These are phyloP conservation scores for Nicotiana benthamiana DNA, from an alignment of 257 asterid species.

Conservation along the genomic window DNA sequence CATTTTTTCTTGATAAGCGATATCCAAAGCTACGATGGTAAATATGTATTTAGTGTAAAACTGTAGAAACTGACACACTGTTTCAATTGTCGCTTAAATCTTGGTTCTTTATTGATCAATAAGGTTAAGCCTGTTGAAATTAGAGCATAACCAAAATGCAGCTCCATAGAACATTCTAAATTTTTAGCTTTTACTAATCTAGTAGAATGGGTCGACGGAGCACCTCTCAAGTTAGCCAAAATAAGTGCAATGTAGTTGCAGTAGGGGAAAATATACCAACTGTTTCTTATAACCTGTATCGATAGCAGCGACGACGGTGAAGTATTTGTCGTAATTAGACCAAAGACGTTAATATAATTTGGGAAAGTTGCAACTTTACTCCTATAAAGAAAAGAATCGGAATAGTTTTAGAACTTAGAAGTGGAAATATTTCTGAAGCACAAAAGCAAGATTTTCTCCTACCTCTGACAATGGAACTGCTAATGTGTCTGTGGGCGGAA, in stretches of 20 bases:
- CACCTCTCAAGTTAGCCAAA: not conserved
- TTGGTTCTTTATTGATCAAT: not conserved
- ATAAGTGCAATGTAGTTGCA: constrained; percentile 1
- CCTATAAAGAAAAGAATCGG: too few relatives aligned
- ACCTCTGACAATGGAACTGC: not conserved
- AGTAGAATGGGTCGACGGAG: not conserved
- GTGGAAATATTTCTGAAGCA: not conserved
- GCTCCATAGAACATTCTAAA: too few relatives aligned
- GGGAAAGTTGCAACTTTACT: not conserved
- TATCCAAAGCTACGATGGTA: not conserved
- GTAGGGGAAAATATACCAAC: not conserved
- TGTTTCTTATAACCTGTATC: not conserved
- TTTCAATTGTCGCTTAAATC: not conserved
- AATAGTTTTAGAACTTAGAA: not conserved
- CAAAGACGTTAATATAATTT: not conserved
- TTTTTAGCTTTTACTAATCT: not conserved
- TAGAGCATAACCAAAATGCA: too few relatives aligned
- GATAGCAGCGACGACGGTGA: not conserved
- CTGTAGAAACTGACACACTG: not conserved
- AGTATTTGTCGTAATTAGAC: not conserved
- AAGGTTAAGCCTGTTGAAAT: not conserved
- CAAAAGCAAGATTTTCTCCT: not conserved
- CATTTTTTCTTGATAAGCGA: not conserved
- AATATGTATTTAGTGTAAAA: not conserved
- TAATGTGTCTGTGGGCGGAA: not conserved